phyloP scores from a whole-genome alignment of 2,329 filamentous ascomycete species.

The Diplodia mutila region DNA sequence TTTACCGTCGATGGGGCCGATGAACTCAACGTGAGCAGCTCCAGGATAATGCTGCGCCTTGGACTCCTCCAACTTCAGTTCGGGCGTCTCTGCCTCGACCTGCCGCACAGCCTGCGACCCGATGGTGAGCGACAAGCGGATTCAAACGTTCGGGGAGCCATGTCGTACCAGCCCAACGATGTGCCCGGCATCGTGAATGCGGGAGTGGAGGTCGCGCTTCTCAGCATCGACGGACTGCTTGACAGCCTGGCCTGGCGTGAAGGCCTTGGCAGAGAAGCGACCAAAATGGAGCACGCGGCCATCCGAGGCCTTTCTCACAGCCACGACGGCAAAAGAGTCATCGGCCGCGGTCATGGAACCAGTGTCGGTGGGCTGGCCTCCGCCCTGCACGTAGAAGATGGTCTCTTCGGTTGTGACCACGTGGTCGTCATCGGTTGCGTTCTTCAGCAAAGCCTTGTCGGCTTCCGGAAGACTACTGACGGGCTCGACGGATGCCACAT shows the following conservation, averaged over 20 bases:
- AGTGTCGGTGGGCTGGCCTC: slow-evolving; percentile 71
- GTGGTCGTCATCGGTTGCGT: slow-evolving; percentile 54
- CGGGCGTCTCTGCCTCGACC: slow-evolving; percentile 13
- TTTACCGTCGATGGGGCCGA: slow-evolving; percentile 65
- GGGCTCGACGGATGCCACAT: slow-evolving; percentile 53
- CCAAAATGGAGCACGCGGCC: slow-evolving; percentile 69
- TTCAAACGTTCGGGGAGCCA: slow-evolving; percentile 34
- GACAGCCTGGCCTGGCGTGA: slow-evolving; percentile 51
- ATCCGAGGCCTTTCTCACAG: slow-evolving; percentile 59
- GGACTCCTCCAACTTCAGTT: slow-evolving; percentile 60
- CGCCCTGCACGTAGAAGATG: slow-evolving; percentile 77
- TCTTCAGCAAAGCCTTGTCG: slow-evolving; percentile 63
- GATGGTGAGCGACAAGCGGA: not conserved
- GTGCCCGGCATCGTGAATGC: slow-evolving; percentile 75
- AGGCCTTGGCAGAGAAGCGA: slow-evolving; percentile 50
- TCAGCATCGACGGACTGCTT: slow-evolving; percentile 63
- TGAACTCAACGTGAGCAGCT: slow-evolving; percentile 69
- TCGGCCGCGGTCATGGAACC: slow-evolving; percentile 56
- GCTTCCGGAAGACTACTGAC: slow-evolving; percentile 56
- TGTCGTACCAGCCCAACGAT: slow-evolving; percentile 71
- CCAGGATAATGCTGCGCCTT: slow-evolving; percentile 75
- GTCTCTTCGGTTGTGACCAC: slow-evolving; percentile 66
- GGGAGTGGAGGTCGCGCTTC: slow-evolving; percentile 66
- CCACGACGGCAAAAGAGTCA: slow-evolving; percentile 57
- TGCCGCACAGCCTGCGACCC: slow-evolving; percentile 5